Evolutionary conservation across 352 stramenopile species (phyloP).

Genomic region (Phytophthora sansomeana): DNA sequence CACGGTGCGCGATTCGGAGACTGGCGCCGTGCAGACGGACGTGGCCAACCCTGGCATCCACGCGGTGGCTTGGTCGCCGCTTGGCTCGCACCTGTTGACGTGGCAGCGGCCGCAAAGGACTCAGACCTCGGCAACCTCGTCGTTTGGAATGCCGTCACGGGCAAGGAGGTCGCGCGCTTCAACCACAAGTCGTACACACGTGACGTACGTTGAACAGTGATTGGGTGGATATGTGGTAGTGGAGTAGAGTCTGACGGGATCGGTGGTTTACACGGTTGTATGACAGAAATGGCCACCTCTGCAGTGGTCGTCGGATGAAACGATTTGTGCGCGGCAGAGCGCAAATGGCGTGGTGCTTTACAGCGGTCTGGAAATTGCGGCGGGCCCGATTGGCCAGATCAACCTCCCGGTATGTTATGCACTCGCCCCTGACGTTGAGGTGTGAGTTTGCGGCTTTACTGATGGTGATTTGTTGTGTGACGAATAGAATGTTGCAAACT

Average conservation of each 20-base stretch:
- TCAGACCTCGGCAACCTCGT: constrained; percentile 80
- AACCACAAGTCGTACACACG: constrained; percentile 88
- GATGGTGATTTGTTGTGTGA: constrained; percentile 7
- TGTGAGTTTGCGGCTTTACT: not conserved
- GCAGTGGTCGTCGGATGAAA: constrained; percentile 92
- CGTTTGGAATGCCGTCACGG: constrained; percentile 76
- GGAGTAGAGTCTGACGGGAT: constrained; percentile 6
- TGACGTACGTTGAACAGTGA: constrained; percentile 56
- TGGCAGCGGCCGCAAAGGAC: constrained; percentile 90
- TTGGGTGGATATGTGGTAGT: not conserved
- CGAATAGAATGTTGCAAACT: constrained; percentile 75
- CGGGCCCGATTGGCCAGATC: constrained; percentile 74
- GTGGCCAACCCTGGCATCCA: constrained; percentile 82
- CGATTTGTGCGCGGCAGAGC: constrained; percentile 82
- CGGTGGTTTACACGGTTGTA: constrained; percentile 5
- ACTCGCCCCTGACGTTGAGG: not conserved
- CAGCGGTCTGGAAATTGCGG: constrained; percentile 67
- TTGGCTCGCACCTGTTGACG: constrained; percentile 85
- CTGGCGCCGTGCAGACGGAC: constrained; percentile 60
- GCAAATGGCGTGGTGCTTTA: constrained; percentile 83
- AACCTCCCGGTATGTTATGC: constrained; percentile 61
- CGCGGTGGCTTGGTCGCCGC: constrained; percentile 81
- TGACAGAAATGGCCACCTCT: constrained; percentile 89
- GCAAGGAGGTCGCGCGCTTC: constrained; percentile 74
- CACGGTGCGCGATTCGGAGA: constrained; percentile 73